Conservation (phyloP, 164 flowering plant species). For the Aristolochia californica region DNA sequence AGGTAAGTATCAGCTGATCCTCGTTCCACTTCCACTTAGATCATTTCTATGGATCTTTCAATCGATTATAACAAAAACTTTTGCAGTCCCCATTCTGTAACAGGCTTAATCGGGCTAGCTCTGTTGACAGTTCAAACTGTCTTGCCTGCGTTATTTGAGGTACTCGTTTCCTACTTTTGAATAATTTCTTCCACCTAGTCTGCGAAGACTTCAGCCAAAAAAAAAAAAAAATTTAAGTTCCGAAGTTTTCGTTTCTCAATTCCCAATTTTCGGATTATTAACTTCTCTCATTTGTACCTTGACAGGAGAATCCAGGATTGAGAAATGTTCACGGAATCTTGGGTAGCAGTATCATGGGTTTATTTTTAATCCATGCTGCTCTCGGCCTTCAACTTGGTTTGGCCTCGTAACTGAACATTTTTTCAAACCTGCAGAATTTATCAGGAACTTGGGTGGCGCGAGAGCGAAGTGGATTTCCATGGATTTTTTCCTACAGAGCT, state of each 20-base stretch:
- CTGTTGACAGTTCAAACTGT: slow-evolving; percentile 64
- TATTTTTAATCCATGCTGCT: slow-evolving; percentile 74
- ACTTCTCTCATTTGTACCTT: not conserved
- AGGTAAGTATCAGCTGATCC: slow-evolving; percentile 32
- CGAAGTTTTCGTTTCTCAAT: too few species aligned
- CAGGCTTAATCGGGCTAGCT: slow-evolving; percentile 67
- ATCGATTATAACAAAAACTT: not conserved
- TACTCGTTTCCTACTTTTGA: slow-evolving; percentile 9
- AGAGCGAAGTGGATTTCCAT: too few species aligned
- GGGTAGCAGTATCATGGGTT: slow-evolving; percentile 81
- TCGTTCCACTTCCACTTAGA: not conserved
- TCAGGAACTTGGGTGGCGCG: too few species aligned
- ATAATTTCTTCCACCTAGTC: too few species aligned
- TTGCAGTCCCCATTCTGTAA: slow-evolving; percentile 84
- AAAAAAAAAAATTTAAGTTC: too few species aligned
- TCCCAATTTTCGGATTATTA: too few species aligned
- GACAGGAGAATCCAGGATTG: slow-evolving; percentile 76
- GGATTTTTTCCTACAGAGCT: too few species aligned
- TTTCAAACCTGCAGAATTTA: too few species aligned
- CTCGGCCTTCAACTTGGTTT: slow-evolving; percentile 82
- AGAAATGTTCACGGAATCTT: slow-evolving; percentile 71
- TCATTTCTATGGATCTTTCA: not conserved
- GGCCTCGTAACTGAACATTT: slow-evolving; percentile 29
- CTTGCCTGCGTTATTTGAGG: slow-evolving; percentile 75
- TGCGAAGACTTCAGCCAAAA: too few species aligned